Conservation (phyloP, 805 yeast species). For the Candida fluviatilis region DNA sequence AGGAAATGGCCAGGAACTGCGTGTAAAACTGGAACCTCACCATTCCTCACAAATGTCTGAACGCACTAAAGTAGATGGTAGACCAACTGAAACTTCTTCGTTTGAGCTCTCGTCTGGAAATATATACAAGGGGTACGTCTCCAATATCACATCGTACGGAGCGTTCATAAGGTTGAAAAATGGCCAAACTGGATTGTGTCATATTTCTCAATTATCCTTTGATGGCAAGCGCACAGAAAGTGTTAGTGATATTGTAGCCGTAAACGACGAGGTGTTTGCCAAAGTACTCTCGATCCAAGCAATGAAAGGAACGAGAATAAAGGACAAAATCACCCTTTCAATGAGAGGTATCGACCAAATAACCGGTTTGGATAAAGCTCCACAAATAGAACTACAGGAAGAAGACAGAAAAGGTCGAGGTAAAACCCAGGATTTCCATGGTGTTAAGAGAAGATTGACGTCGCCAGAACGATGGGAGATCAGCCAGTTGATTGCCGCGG, state of each 20-base stretch:
- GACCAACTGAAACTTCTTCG: no score
- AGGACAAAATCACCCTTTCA: constrained; percentile 47
- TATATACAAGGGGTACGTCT: constrained; percentile 59
- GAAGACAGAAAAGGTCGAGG: constrained; percentile 10
- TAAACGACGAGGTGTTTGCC: constrained; percentile 62
- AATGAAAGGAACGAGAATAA: constrained; percentile 30
- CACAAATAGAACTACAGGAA: constrained; percentile 13
- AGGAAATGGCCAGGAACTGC: no score
- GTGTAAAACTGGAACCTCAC: no score
- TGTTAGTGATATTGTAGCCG: constrained; percentile 54
- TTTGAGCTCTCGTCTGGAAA: constrained; percentile 22
- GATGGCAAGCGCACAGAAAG: no score
- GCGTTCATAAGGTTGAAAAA: constrained; percentile 60
- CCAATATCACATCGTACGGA: constrained; percentile 64
- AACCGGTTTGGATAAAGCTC: constrained; percentile 46
- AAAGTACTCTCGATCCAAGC: constrained; percentile 40
- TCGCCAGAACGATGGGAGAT: constrained; percentile 93
- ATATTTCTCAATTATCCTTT: constrained; percentile 62
- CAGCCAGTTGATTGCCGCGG: constrained; percentile 75
- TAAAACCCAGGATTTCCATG: constrained; percentile 12
- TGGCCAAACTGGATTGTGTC: constrained; percentile 58
- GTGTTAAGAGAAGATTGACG: constrained; percentile 47
- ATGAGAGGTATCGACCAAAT: constrained; percentile 72
- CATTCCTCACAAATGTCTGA: no score
- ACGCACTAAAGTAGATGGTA: no score